Percentiles rank a stretch among this genome's conserved stretches.
These are phyloP conservation scores for Sugiyamaella mastotermitis DNA, from an alignment of 805 yeast genomes.

Conservation along the genomic window DNA sequence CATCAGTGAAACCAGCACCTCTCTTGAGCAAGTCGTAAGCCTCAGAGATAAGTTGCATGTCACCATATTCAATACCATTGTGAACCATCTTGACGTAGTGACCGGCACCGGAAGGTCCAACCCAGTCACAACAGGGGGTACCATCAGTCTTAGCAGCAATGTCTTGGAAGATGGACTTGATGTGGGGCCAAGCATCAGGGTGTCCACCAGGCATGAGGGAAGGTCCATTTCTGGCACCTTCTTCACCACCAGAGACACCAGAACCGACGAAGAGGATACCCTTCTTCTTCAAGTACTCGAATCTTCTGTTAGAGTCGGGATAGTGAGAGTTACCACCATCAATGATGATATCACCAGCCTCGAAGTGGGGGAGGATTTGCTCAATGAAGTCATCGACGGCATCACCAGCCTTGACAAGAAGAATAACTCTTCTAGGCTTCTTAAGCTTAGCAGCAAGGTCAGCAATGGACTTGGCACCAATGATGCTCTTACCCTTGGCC, in stretches of 20 bases:
- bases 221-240: constrained; percentile 99
- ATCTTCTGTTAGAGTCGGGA: constrained; percentile 98
- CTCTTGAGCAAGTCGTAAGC: constrained; percentile 96
- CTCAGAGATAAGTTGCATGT: constrained; percentile 98
- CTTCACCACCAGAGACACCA: constrained; percentile 99
- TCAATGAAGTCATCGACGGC: constrained; percentile 91
- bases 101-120: constrained; percentile 98
- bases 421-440: constrained; percentile 93
- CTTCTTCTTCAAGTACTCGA: constrained; percentile 76
- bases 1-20: constrained; percentile 82
- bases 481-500: constrained; percentile 92
- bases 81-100: constrained; percentile 99
- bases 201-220: constrained; percentile 99
- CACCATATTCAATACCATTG: constrained; percentile 99
- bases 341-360: constrained; percentile 94
- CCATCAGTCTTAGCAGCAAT: constrained; percentile 95
- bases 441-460: constrained; percentile 85
- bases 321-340: constrained; percentile 99
- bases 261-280: constrained; percentile 94
- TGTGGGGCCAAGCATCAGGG: constrained; percentile 97
- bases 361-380: constrained; percentile 84
- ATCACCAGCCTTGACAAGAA: constrained; percentile 92
- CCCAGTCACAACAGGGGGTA: constrained; percentile 99
- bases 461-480: constrained; percentile 90
- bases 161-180: constrained; percentile 92